Conservation (phyloP, 2,329 filamentous ascomycete species). For the Xylaria arbuscula region DNA sequence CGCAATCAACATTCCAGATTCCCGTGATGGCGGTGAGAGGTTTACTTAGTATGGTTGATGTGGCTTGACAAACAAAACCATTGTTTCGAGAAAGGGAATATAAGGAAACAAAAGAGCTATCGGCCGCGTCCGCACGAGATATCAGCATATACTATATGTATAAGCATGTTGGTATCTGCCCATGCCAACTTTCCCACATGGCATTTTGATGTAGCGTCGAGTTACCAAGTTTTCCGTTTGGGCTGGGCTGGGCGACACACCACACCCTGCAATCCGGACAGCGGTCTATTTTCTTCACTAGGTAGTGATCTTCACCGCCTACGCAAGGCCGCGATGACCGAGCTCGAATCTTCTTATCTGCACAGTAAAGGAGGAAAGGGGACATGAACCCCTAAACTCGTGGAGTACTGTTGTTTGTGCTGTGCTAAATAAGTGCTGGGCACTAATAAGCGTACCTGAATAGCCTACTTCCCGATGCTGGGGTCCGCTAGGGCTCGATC, state of each 20-base stretch:
- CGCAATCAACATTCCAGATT: constrained; percentile 20
- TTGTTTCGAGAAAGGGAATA: background rate
- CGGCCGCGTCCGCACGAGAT: constrained; percentile 15
- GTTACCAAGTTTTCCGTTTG: constrained; percentile 5
- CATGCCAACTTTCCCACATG: constrained; percentile 6
- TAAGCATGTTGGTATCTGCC: constrained; percentile 1
- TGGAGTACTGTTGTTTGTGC: background rate
- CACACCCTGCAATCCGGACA: constrained; percentile 11
- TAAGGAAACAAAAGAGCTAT: background rate
- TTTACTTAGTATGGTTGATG: background rate
- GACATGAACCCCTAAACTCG: constrained; percentile 15
- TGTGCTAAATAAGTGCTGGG: too few species aligned
- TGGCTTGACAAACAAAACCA: constrained; percentile 4
- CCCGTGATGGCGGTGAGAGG: constrained; percentile 29
- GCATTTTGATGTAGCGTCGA: background rate
- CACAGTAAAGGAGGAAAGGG: constrained; percentile 3
- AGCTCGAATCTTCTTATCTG: background rate
- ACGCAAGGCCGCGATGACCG: background rate
- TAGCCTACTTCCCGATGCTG: background rate
- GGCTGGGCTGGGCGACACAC: background rate
- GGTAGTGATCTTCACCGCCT: constrained; percentile 35
- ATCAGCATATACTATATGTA: constrained; percentile 1
- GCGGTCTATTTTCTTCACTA: constrained; percentile 17
- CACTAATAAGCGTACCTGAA: too few species aligned
- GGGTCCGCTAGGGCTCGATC: constrained; percentile 14